phyloP scores from a whole-genome alignment of 371 early-diverging fungal species.

The Synchytrium microbalum region DNA sequence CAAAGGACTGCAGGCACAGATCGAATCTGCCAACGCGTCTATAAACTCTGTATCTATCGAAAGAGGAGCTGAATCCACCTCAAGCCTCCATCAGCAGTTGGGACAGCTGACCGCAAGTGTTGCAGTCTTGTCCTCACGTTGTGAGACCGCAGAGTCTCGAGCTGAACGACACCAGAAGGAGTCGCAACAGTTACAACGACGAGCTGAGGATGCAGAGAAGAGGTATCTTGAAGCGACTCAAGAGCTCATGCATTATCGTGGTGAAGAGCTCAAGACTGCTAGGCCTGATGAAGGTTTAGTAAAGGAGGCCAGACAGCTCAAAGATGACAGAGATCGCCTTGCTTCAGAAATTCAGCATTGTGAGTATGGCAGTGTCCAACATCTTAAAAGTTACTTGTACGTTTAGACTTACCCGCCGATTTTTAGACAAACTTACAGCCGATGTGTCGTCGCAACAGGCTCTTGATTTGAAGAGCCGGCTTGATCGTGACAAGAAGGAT shows the following conservation, averaged over 20 bases:
- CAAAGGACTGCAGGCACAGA: not conserved
- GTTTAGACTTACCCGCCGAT: not conserved
- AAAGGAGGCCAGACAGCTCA: not conserved
- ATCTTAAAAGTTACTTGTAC: too few species aligned
- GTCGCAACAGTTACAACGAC: not conserved
- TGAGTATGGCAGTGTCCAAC: too few species aligned
- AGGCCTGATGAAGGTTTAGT: not conserved
- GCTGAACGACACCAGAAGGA: not conserved
- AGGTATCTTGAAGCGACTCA: not conserved
- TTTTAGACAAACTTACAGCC: conserved; percentile 24
- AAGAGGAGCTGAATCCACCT: not conserved
- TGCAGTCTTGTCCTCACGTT: not conserved
- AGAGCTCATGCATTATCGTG: not conserved
- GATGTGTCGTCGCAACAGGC: conserved; percentile 35
- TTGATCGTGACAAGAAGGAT: conserved; percentile 29
- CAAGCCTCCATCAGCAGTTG: not conserved
- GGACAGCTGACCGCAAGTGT: not conserved
- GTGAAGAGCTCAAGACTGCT: not conserved
- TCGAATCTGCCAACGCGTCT: not conserved
- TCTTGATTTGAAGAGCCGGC: conserved; percentile 22
- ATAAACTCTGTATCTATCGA: not conserved
- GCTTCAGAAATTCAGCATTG: not conserved
- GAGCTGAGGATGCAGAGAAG: not conserved
- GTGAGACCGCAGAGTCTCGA: not conserved
- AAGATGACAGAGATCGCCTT: not conserved